Evolutionary conservation across 768 basidiomycete species (phyloP).

Genomic region (Pilatotrama ljubarskyi): DNA sequence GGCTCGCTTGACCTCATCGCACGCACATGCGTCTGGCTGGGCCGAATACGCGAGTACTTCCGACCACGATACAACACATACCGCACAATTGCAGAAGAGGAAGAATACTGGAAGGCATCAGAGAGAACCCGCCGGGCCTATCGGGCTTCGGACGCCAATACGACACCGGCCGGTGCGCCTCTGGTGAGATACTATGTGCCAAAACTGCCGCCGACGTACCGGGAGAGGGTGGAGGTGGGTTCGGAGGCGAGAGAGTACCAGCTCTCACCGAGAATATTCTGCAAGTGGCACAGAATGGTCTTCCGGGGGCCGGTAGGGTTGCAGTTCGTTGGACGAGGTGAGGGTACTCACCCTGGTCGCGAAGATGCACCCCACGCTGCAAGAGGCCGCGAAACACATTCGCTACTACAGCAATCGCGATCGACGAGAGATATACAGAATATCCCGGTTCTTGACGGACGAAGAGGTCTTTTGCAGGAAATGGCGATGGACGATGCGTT

Average conservation of each 20-base stretch:
- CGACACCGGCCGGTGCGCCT: slow-evolving; percentile 9
- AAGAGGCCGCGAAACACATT: slow-evolving; percentile 36
- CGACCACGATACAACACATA: slow-evolving; percentile 5
- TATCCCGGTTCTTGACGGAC: slow-evolving; percentile 41
- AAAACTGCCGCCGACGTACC: slow-evolving; percentile 40
- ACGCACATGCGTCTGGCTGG: not conserved
- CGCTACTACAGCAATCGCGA: slow-evolving; percentile 41
- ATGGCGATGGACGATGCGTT: slow-evolving; percentile 28
- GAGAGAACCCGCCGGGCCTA: slow-evolving; percentile 2
- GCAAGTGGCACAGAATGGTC: slow-evolving; percentile 51
- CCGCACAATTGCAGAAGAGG: slow-evolving; percentile 13
- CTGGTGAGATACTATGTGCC: slow-evolving; percentile 26
- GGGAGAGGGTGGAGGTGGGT: slow-evolving; percentile 23
- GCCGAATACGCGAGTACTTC: not conserved
- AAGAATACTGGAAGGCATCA: slow-evolving; percentile 20
- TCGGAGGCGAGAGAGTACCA: slow-evolving; percentile 27
- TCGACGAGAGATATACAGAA: slow-evolving; percentile 41
- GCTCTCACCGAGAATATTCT: slow-evolving; percentile 38
- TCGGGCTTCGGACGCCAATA: slow-evolving; percentile 20
- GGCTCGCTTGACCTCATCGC: not conserved
- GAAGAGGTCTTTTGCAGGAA: slow-evolving; percentile 35
- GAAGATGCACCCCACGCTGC: slow-evolving; percentile 39
- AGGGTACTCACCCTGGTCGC: not conserved
- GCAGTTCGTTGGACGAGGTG: not conserved
- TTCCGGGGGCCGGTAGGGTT: slow-evolving; percentile 40